These are phyloP conservation scores for Penicillium sp. DNA, from an alignment of 2,329 filamentous ascomycete species.

Conservation along the genomic window DNA sequence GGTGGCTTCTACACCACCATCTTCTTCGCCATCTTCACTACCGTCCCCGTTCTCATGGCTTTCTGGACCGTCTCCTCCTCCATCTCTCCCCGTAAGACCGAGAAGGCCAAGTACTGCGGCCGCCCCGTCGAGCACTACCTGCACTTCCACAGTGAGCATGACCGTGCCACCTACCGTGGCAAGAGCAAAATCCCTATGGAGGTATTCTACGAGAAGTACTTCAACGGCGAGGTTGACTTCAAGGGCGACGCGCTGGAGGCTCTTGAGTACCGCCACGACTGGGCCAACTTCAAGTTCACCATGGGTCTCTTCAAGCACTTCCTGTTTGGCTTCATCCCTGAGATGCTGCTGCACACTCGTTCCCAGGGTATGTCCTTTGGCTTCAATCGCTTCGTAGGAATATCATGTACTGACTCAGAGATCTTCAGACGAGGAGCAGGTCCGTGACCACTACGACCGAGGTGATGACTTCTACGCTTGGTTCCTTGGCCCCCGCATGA, in stretches of 20 bases:
- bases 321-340: conserved; percentile 81
- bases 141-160: conserved; percentile 49
- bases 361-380: conserved; percentile 66
- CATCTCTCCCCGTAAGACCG: conserved; percentile 88
- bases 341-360: conserved; percentile 88
- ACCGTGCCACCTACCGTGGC: conserved; percentile 50
- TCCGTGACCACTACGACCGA: conserved; percentile 95
- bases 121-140: conserved; percentile 87
- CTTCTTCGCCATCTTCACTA: conserved; percentile 79
- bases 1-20: conserved; percentile 85
- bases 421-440: conserved; percentile 84
- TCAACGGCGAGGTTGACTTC: conserved; percentile 91
- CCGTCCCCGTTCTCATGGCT: conserved; percentile 73
- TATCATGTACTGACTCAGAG: background rate
- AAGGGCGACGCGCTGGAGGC: conserved; percentile 89
- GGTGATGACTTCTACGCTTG: conserved; percentile 98
- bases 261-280: conserved; percentile 94
- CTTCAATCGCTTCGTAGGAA: background rate
- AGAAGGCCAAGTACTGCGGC: conserved; percentile 85
- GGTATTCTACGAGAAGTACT: conserved; percentile 98
- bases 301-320: conserved; percentile 83
- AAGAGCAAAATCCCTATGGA: conserved; percentile 59
- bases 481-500: conserved; percentile 98
- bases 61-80: conserved; percentile 83
- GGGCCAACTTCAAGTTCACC: conserved; percentile 94